Evolutionary conservation across 129 eudicot genomes (phyloP).

Genomic region (Solidago caesia): DNA sequence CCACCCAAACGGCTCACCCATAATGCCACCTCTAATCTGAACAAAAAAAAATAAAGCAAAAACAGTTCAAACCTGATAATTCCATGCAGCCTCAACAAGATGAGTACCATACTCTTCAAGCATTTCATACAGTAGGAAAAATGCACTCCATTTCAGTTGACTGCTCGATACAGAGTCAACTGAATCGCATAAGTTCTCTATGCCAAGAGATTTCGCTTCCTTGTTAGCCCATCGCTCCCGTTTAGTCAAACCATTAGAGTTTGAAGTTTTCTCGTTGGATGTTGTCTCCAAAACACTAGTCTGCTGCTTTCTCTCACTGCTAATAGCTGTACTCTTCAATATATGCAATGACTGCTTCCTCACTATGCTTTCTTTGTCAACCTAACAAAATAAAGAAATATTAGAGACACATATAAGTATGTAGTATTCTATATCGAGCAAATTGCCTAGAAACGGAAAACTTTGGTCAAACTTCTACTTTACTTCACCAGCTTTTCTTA

Average conservation of each 20-base stretch:
- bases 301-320: constrained; percentile 32
- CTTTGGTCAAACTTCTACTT: too few species aligned
- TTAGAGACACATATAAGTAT: background rate
- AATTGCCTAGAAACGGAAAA: too few species aligned
- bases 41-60: constrained; percentile 4
- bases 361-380: constrained; percentile 77
- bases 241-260: constrained; percentile 53
- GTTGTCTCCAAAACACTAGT: constrained; percentile 41
- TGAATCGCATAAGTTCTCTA: constrained; percentile 48
- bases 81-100: constrained; percentile 99
- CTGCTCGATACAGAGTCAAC: constrained; percentile 40
- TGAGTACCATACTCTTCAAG: constrained; percentile 99
- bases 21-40: background rate
- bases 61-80: constrained; percentile 64
- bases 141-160: constrained; percentile 77
- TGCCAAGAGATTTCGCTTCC: constrained; percentile 89
- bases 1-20: too few species aligned
- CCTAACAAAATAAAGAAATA: constrained; percentile 33
- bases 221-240: constrained; percentile 84
- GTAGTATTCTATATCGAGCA: too few species aligned
- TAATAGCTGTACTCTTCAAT: constrained; percentile 44
- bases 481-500: too few species aligned
- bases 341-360: constrained; percentile 89
- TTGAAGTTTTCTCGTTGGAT: constrained; percentile 36
- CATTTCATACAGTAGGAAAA: constrained; percentile 90